phyloP scores from a whole-genome alignment of 306 rosid species.

The Adenanthera pavonina region DNA sequence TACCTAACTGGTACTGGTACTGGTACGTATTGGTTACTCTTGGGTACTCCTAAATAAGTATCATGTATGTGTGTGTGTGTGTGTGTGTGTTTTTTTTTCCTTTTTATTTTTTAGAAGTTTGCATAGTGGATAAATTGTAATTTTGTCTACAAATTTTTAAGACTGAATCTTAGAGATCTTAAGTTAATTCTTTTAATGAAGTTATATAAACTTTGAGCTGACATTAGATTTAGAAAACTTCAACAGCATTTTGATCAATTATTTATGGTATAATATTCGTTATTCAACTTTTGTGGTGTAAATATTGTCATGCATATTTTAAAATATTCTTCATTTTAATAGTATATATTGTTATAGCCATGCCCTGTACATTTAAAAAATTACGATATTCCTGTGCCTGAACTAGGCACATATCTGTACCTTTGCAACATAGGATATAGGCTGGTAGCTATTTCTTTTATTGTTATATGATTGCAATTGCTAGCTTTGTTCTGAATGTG shows the following conservation, averaged over 20 bases:
- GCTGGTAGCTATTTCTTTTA: not conserved
- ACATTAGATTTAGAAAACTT: not conserved
- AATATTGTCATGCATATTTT: not conserved
- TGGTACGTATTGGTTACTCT: not conserved
- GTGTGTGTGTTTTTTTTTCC: too few species aligned
- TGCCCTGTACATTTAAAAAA: not conserved
- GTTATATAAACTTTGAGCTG: not conserved
- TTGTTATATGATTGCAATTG: slow-evolving; percentile 16
- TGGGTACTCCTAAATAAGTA: not conserved
- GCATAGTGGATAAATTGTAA: not conserved
- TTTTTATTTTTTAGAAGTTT: not conserved
- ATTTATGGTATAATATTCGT: not conserved
- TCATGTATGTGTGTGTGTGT: too few species aligned
- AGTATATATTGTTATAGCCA: not conserved
- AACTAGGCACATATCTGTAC: not conserved
- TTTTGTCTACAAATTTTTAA: not conserved
- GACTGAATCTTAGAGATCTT: not conserved
- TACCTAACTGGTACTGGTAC: not conserved
- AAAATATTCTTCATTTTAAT: not conserved
- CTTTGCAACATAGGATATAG: not conserved
- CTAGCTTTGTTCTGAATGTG: slow-evolving; percentile 29
- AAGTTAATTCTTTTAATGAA: not conserved
- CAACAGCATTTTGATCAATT: not conserved
- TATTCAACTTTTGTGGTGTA: not conserved
- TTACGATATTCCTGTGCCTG: not conserved